Evolutionary conservation across 805 yeast genomes (phyloP).

Genomic region (Lipomyces chichibuensis): DNA sequence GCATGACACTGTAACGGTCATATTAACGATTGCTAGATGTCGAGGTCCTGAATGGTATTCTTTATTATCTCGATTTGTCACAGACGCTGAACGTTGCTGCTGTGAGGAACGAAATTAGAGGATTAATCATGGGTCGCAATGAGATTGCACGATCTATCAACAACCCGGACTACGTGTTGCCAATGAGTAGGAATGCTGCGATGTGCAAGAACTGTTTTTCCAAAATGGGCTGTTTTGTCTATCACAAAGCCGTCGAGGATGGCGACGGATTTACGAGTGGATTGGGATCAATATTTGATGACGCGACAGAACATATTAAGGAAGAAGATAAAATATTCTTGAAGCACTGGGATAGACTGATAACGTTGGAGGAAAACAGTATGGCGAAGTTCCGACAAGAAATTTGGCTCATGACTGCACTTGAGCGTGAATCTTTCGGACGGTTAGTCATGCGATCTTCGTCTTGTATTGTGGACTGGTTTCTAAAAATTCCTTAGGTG

Average conservation of each 20-base stretch:
- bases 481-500: conserved; percentile 15
- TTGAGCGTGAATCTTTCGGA: conserved; percentile 67
- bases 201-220: conserved; percentile 40
- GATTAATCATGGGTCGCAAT: conserved; percentile 74
- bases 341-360: conserved; percentile 69
- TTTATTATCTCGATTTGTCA: conserved; percentile 71
- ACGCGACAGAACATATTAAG: conserved; percentile 56
- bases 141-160: conserved; percentile 61
- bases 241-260: conserved; percentile 59
- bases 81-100: conserved; percentile 60
- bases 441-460: conserved; percentile 36
- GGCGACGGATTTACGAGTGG: conserved; percentile 63
- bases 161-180: conserved; percentile 39
- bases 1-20: not conserved
- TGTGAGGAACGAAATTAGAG: conserved; percentile 59
- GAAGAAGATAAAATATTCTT: conserved; percentile 58
- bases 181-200: conserved; percentile 13
- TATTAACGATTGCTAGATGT: conserved; percentile 46
- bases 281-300: conserved; percentile 54
- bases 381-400: conserved; percentile 57
- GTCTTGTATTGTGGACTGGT: conserved; percentile 11
- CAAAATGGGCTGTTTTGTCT: conserved; percentile 38
- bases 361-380: conserved; percentile 74
- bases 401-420: conserved; percentile 65
- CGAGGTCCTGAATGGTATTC: conserved; percentile 63